Evolutionary conservation across 2,329 filamentous ascomycete species (phyloP), one percentile per base, ranked within the genome.

Genomic region (Trichoderma sp.): DNA sequence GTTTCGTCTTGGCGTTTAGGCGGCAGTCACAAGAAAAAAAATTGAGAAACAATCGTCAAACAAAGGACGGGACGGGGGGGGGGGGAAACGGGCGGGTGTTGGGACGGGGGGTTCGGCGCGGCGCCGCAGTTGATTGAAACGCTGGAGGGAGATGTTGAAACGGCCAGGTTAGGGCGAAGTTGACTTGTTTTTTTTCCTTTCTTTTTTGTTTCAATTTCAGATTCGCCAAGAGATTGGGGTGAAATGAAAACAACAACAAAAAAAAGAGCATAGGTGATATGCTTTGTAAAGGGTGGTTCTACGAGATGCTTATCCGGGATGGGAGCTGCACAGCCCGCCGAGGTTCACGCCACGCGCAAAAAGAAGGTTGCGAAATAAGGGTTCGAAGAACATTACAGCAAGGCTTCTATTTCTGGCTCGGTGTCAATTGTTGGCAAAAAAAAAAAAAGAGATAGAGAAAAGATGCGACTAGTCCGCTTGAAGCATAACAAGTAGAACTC

Each of bases 21-120:
- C 53, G 32, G n/a, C 9, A 8, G 39, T 45, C 39, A 22, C 39
- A n/a, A n/a, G 29, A n/a, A 17, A 17, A 34, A 22, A 48, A 53
- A 39, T 64, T 53, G 17, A 58, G 64, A 59, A 66, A 66, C 64
- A 66, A 66, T 66, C 64, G 64, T 66, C 64, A 66, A 66, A 66
- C 64, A 59, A 59, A 17, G 10, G 27, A 59, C 42, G 45, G 45
- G 50, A 4, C 7, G 25, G 22, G 17, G 8, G 27, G 4, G 37
- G 27, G 37, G 39, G 12, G 37, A 25, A 17, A 13, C 17, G 50
- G 25, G 50, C 1, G 45, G 22, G 2, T 17, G 50, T 53, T 17
- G 27, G 48, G 25, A 45, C n/a, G 39, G 7, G 37, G 37, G 34
- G 15, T n/a, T n/a, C n/a, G n/a, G n/a, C n/a, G 34, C 17, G 37